Percentiles rank a stretch among this genome's conserved stretches.
Conservation (phyloP, 164 flowering plant species). For the Chimonanthus praecox region DNA sequence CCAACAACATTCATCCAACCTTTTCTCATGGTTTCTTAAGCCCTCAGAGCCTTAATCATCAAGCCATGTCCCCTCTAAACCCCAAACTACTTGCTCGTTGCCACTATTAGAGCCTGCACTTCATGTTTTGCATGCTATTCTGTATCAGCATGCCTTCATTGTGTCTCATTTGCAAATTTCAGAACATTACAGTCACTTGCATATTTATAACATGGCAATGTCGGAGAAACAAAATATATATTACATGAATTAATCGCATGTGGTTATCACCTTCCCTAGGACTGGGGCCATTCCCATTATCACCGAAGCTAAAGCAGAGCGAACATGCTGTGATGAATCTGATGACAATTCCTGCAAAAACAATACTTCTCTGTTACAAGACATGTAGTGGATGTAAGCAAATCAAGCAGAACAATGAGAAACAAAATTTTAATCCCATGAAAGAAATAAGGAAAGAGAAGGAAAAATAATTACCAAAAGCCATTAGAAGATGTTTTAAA, state of each 20-base stretch:
- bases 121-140: too few species aligned
- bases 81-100: too few species aligned
- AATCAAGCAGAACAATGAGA: neutral
- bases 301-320: conserved; percentile 97
- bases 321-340: conserved; percentile 97
- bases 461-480: neutral
- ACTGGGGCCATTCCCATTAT: conserved; percentile 99
- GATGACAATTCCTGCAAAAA: conserved; percentile 73
- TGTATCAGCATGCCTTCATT: too few species aligned
- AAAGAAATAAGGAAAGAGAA: neutral
- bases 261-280: conserved; percentile 68
- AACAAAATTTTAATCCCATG: neutral
- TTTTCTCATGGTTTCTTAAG: too few species aligned
- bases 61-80: too few species aligned
- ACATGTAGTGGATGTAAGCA: neutral
- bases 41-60: too few species aligned
- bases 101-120: too few species aligned
- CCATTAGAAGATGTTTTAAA: neutral
- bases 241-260: neutral
- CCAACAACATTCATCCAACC: too few species aligned
- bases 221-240: too few species aligned
- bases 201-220: too few species aligned
- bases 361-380: neutral
- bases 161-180: too few species aligned
- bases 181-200: too few species aligned